Percentiles rank a stretch among this genome's conserved stretches.
Evolutionary conservation across 202 grass and related monocot species (phyloP).

Genomic region (Eragrostis tef): DNA sequence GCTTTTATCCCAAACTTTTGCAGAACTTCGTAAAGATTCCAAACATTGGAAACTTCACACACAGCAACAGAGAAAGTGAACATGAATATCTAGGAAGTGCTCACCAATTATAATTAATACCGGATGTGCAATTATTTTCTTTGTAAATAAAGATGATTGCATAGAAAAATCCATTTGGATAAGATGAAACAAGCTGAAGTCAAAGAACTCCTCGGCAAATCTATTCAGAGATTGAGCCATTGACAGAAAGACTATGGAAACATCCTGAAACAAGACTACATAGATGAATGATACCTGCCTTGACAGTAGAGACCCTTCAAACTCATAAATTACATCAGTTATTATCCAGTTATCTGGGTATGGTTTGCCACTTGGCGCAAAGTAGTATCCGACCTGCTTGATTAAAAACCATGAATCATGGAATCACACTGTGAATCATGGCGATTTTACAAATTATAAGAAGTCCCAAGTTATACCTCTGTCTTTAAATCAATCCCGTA

Average conservation of each 20-base stretch:
- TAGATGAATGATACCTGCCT: constrained; percentile 74
- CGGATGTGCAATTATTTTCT: neutral
- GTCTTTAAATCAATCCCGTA: constrained; percentile 92
- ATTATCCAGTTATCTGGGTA: constrained; percentile 98
- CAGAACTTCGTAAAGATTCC: neutral
- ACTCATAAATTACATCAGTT: constrained; percentile 93
- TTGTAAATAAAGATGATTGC: neutral
- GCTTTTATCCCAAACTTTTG: constrained; percentile 4
- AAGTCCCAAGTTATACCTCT: constrained; percentile 58
- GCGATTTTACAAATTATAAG: constrained; percentile 26
- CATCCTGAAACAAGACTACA: neutral
- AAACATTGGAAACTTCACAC: constrained; percentile 10
- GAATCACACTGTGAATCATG: constrained; percentile 16
- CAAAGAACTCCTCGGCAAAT: constrained; percentile 5
- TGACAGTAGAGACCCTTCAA: constrained; percentile 79
- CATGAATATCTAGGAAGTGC: neutral
- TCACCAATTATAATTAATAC: constrained; percentile 7
- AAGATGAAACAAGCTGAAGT: constrained; percentile 35
- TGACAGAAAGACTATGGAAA: neutral
- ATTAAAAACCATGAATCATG: constrained; percentile 32
- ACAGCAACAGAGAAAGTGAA: constrained; percentile 13
- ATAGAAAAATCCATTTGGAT: constrained; percentile 4
- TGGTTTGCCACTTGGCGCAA: constrained; percentile 93
- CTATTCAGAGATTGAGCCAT: constrained; percentile 2
- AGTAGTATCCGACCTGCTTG: constrained; percentile 95